Percentiles rank a stretch among this genome's conserved stretches.
These are phyloP conservation scores for Wickerhamomyces hampshirensis DNA, from an alignment of 805 yeast species.

Conservation along the genomic window DNA sequence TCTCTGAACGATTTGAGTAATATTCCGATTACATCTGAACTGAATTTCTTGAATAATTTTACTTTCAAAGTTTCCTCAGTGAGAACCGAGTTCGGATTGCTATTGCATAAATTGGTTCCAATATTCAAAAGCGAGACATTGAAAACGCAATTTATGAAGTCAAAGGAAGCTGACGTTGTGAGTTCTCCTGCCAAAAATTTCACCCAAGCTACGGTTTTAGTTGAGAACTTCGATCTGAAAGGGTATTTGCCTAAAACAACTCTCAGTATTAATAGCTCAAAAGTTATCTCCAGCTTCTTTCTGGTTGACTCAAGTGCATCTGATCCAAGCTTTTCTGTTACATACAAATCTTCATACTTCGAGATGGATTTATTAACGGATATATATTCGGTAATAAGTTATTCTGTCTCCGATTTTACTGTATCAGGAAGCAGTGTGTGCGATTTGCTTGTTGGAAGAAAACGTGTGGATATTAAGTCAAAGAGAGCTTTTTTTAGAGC, in stretches of 20 bases:
- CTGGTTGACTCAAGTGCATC: too few species aligned
- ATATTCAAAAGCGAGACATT: too few species aligned
- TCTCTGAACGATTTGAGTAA: not conserved
- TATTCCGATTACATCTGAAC: not conserved
- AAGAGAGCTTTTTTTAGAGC: conserved; percentile 6
- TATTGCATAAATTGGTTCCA: conserved; percentile 5
- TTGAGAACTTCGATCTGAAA: conserved; percentile 12
- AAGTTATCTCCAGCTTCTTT: conserved; percentile 4
- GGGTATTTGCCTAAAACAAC: conserved; percentile 5
- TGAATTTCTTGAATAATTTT: not conserved
- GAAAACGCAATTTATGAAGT: too few species aligned
- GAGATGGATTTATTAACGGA: conserved; percentile 13
- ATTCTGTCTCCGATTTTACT: conserved; percentile 11
- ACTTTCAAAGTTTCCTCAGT: conserved; percentile 5
- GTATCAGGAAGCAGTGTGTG: conserved; percentile 4
- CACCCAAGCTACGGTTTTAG: conserved; percentile 4
- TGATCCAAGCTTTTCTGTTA: not conserved
- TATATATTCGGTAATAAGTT: too few species aligned
- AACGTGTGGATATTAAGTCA: conserved; percentile 2
- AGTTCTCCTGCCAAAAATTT: too few species aligned
- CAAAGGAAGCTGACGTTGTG: too few species aligned
- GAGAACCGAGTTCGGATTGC: conserved; percentile 7
- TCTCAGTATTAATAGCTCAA: conserved; percentile 6
- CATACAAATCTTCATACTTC: conserved; percentile 10
- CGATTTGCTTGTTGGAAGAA: conserved; percentile 3